A percentile compares a stretch with the other conserved stretches of the same genome.
These are phyloP conservation scores for Diaporthe helianthi DNA, from an alignment of 2,329 filamentous ascomycete species.

Conservation along the genomic window DNA sequence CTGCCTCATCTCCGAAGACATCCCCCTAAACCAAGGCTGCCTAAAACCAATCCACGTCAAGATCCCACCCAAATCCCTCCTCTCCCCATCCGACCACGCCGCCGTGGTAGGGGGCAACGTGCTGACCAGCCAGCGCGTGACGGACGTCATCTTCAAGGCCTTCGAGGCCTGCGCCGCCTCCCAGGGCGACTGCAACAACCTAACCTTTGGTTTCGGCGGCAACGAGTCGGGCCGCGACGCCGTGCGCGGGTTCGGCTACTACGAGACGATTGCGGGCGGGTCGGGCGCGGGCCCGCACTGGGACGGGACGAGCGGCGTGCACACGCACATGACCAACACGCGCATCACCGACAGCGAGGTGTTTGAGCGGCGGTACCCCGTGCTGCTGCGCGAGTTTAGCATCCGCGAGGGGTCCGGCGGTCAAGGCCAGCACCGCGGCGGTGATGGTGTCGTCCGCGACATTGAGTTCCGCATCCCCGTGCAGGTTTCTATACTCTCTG, in stretches of 20 bases:
- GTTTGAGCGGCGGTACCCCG: constrained; percentile 78
- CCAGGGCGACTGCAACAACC: constrained; percentile 84
- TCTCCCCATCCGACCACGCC: constrained; percentile 77
- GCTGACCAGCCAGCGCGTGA: constrained; percentile 79
- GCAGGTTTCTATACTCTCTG: constrained; percentile 79
- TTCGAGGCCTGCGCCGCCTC: constrained; percentile 81
- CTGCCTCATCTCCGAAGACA: constrained; percentile 80
- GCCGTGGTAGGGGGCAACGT: constrained; percentile 87
- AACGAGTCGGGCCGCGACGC: constrained; percentile 63
- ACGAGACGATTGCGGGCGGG: constrained; percentile 84
- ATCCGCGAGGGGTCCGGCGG: constrained; percentile 70
- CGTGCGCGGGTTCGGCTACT: constrained; percentile 83
- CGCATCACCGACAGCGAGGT: constrained; percentile 83
- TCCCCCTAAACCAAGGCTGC: constrained; percentile 87
- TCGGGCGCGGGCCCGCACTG: constrained; percentile 75
- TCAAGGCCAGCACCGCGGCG: constrained; percentile 70
- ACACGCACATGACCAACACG: constrained; percentile 88
- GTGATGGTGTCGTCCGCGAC: constrained; percentile 78
- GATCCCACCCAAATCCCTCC: constrained; percentile 75
- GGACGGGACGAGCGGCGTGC: constrained; percentile 78
- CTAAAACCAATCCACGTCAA: constrained; percentile 76
- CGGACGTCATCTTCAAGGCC: constrained; percentile 81
- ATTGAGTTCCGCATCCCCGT: constrained; percentile 83
- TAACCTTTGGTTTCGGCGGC: constrained; percentile 84
- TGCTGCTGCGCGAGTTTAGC: constrained; percentile 73